Evolutionary conservation across 805 yeast genomes (phyloP), one percentile per base, ranked within the genome.

Genomic region (Pichia nanzhaoensis): DNA sequence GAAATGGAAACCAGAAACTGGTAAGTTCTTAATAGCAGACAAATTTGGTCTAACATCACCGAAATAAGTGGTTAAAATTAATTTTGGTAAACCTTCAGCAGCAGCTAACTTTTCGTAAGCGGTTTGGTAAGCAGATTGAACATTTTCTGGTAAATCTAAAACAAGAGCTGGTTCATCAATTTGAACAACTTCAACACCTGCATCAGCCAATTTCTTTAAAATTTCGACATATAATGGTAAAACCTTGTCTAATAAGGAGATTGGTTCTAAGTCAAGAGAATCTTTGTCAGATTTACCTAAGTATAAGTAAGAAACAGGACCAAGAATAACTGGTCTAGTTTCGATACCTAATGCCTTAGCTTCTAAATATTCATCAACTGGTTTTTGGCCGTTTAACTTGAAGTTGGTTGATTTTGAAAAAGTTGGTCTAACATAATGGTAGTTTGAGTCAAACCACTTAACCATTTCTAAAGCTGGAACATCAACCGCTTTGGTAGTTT

Each of bases 401-500:
- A 93, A 93, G 64, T 82, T 82, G 55, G 97, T 91, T 58, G 88
- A 78, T 78, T 89, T 82, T 47, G 96, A 85, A 78, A 93, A 90
- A 58, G 99, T 93, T 71, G 99, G 99, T 79, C 99, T 87, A 64
- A 93, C 98, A 71, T 93, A 93, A 74, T 93, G 99, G 87, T 93
- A 93, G 88, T 93, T 93, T 55, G 97, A 86, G 74, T 93, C 99
- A 62, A 93, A 93, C 99, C 99, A 93, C 79, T 93, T 93, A 60
- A 93, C 99, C 99, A 93, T 93, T 80, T 93, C 95, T 68, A 88
- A 79, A 61, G 99, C 99, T 53, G 98, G 91, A 51, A 93, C 99
- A 71, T 93, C 99, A 59, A 93, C 96, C 58, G 95, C 95, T 60
- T 83, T 78, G 51, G 80, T 68, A 56, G 89, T 65, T 59, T 84